Conservation (phyloP, 768 basidiomycete genomes). For the Boletus sensibilis region DNA sequence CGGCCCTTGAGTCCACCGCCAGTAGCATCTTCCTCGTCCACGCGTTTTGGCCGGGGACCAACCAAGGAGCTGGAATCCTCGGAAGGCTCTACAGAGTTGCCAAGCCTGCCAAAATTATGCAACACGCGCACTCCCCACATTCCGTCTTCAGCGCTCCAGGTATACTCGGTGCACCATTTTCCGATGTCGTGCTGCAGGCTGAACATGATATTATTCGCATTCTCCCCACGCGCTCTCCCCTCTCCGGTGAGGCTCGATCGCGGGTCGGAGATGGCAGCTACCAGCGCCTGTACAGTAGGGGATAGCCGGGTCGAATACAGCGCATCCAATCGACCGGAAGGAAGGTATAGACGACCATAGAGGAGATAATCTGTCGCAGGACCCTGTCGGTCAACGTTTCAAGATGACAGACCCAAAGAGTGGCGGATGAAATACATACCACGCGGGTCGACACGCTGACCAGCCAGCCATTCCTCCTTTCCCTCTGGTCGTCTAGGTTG, state of each 20-base stretch:
- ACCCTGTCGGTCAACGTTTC: constrained; percentile 23
- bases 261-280: constrained; percentile 85
- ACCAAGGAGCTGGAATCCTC: constrained; percentile 30
- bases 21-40: constrained; percentile 93
- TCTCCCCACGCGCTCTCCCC: constrained; percentile 41
- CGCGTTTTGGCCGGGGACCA: constrained; percentile 57
- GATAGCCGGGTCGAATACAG: constrained; percentile 81
- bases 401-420: constrained; percentile 2
- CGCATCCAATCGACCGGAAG: constrained; percentile 85
- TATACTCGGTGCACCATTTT: constrained; percentile 91
- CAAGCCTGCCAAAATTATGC: constrained; percentile 86
- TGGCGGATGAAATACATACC: constrained; percentile 49
- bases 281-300: constrained; percentile 74
- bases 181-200: constrained; percentile 91
- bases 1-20: constrained; percentile 90
- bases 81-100: constrained; percentile 36
- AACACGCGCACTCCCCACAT: constrained; percentile 90
- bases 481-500: constrained; percentile 77
- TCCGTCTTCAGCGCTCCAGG: constrained; percentile 89
- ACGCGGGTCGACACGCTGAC: constrained; percentile 70
- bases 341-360: constrained; percentile 89
- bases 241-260: constrained; percentile 47
- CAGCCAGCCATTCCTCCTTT: constrained; percentile 79
- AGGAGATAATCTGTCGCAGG: constrained; percentile 76
- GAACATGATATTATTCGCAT: constrained; percentile 72